Evolutionary conservation across 2,329 filamentous ascomycete species (phyloP), one percentile per base, ranked within the genome.

Genomic region (Plenodomus tracheiphilus): DNA sequence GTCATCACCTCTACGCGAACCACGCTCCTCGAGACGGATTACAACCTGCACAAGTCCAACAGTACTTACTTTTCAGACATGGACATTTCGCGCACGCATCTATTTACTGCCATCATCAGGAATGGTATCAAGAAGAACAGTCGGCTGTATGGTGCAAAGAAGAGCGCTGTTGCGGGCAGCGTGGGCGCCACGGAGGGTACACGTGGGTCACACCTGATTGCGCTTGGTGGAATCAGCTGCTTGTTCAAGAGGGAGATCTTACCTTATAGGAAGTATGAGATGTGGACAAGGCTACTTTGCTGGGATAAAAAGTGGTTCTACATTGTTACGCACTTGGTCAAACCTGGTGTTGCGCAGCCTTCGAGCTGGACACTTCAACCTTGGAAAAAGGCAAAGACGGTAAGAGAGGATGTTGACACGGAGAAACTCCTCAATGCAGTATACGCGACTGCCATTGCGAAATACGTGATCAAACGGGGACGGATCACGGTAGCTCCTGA

Each of bases 61-160:
- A 85, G 83, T 61, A 96, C 91, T 22, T 96, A 95, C 77, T 96
- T 96, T 69, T 79, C 85, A 58, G 91, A 96, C 72, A 84, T 95
- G 58, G 91, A 96, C 73, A 82, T 93, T 51, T 85, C 87, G 34
- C 88, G 94, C 47, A 88, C 88, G 0, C 89, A 95, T 56, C 83
- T 94, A 8, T 84, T 95, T 44, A 87, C 85, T 7, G 72, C 72
- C 1, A 59, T 81, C 1, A 72, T 80, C 30, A 71, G 76, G 13
- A 75, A 73, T 16, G 77, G 72, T 2, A 74, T 80, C 32, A 67
- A 67, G 42, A 70, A 69, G 43, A 62, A 64, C 43, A 56, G 51
- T 13, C 49, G 62, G 3, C 19, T 61, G 11, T 53, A 58, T 16
- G 64, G 61, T 1, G 57, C 63, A 17, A 60, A 58, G 41, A 58